These are phyloP conservation scores for Hysterium pulicare DNA, from an alignment of 2,329 filamentous ascomycete genomes.

Conservation along the genomic window DNA sequence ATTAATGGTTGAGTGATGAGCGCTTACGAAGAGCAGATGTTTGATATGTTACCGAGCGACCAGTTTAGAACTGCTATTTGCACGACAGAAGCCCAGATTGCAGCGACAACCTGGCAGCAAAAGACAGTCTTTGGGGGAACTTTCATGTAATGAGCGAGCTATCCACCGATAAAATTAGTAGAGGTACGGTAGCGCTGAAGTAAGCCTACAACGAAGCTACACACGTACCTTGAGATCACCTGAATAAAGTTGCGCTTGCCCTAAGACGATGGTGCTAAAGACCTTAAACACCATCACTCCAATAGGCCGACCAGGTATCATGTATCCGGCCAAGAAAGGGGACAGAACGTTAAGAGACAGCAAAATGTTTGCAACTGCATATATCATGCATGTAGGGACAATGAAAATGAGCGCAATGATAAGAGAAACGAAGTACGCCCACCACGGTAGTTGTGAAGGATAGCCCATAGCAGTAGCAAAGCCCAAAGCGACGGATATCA, in stretches of 20 bases:
- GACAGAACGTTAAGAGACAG: conserved; percentile 17
- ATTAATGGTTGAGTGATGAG: too few species aligned
- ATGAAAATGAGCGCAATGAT: conserved; percentile 55
- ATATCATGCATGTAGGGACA: conserved; percentile 60
- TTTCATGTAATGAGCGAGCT: conserved; percentile 52
- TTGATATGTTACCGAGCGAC: conserved; percentile 55
- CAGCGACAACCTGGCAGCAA: conserved; percentile 62
- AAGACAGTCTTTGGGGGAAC: conserved; percentile 65
- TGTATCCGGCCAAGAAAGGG: conserved; percentile 48
- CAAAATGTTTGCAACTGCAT: conserved; percentile 52
- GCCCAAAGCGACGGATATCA: conserved; percentile 41
- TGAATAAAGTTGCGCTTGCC: conserved; percentile 43
- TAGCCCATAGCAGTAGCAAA: conserved; percentile 24
- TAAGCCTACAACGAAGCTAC: too few species aligned
- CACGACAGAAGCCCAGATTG: conserved; percentile 63
- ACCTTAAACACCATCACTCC: conserved; percentile 53
- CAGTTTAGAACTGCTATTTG: conserved; percentile 64
- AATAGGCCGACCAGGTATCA: conserved; percentile 47
- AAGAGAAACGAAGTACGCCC: conserved; percentile 20
- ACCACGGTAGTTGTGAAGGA: conserved; percentile 42
- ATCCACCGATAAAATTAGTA: too few species aligned
- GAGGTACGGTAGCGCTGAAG: too few species aligned
- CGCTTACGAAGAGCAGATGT: conserved; percentile 62
- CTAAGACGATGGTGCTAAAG: conserved; percentile 23
- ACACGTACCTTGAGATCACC: conserved; percentile 54